phyloP scores from a whole-genome alignment of 345 rosid genomes.

The Brassica napus region Da-Ae NC_063444.1:3666501-3667000 shows the following conservation, averaged over 20 bases:
- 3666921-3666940: not conserved
- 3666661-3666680: not conserved
- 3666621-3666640: not conserved
- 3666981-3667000: not conserved
- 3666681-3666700: not conserved
- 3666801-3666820: not conserved
- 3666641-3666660: not conserved
- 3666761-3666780: not conserved
- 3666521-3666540: slow-evolving; percentile 33
- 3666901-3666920: not conserved
- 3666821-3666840: not conserved
- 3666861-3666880: not conserved
- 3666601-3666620: slow-evolving; percentile 18
- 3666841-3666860: not conserved
- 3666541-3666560: slow-evolving; percentile 35
- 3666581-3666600: not conserved
- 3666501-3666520: slow-evolving; percentile 76
- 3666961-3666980: not conserved
- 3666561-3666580: slow-evolving; percentile 37
- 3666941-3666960: slow-evolving; percentile 1
- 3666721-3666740: not conserved
- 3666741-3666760: not conserved
- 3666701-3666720: not conserved
- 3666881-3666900: not conserved
- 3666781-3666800: not conserved